Base-by-base conservation (phyloP, 2,329 filamentous ascomycete species). In the Diaporthe vaccinii region DNA sequence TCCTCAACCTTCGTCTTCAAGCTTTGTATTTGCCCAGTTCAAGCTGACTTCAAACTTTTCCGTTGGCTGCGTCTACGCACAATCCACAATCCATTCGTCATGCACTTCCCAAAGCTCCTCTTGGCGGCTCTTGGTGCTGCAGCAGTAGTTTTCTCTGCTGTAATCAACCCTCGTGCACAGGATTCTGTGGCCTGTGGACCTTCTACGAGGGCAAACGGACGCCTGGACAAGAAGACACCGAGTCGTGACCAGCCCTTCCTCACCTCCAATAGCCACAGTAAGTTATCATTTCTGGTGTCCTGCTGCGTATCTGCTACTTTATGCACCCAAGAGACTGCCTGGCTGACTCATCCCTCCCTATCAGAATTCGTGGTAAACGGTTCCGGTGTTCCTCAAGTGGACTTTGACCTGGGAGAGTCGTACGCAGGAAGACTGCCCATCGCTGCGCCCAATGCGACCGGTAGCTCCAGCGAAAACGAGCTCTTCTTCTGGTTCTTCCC, bases 401-500 rank as follows among this genome's bases (percentile, higher is more conserved):
- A 88, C 34, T 95, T 94, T 76, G 93, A 95, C 77, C 84, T 94
- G 49, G 89, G 90, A 72, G 91, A 93, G 82, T 91, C 89, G 0
- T 93, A 93, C 77, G 89, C 91, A n/a, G 91, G 91, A 34, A 81
- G 90, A n/a, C 80, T 93, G 49, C 90, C 92, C 10, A 90, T 93
- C 72, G 87, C 87, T 2, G 82, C 84, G 28, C 44, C 10, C 41
- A 39, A 4, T 82, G 85, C 53, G 80, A 84, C 28, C 6, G 80
- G 85, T n/a, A 81, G 84, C 0, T 80, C 89, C 49, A 90, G 80
- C 65, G 41, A 75, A 9, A 80, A 87, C 59, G 44, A 77, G 41
- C 81, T 93, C 1, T 93, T 89, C 82, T 93, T 92, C 79, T 93
- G 91, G 90, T 93, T 92, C 84, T 93, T 92, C 75, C 91, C 91